Evolutionary conservation across 257 asterid genomes (phyloP), one percentile per base, ranked within the genome.

Genomic region (Lithospermum erythrorhizon): DNA sequence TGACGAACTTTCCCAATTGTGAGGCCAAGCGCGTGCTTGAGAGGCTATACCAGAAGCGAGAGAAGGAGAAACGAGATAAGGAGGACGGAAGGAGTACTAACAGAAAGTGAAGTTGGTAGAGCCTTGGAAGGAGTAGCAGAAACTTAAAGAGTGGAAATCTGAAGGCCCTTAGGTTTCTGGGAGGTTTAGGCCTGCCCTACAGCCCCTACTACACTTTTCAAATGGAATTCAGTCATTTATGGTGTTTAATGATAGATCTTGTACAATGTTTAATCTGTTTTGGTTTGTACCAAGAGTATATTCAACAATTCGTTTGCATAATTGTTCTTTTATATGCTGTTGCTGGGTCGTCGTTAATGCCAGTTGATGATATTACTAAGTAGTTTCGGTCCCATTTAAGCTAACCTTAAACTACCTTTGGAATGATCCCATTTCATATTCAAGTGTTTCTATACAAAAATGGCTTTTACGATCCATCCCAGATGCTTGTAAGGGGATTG

Each of bases 1-100:
- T 91, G 18, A 62, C 81, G 0, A 87, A 91, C 74, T 91, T 91
- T 76, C 96, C 96, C 9, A 83, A 82, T 61, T 91, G 98, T 10
- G 96, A 88, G 78, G 98, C 98, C 3, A 87, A 86, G 75, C 85
- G 89, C 0, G 83, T 81, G 24, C 82, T 91, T 16, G 94, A 91
- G 77, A 84, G 79, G 53, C 64, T 91, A 55, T 86, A 83, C 63
- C 85, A 83, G 83, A 86, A 84, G 55, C 16, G 18, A 11, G 18
- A 41, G 17, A 77, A 90, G 65, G 95, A 90, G 80, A 86, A 84
- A 57, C 49, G 18, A 0, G 18, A 41, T 11, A 77, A 90, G 65
- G 95, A 90, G 80, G 80, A 48, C 17, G 79, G 76, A 15, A 75
- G 67, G 63, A 76, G 75, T 80, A 78, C 74, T 69, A 81, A 61